Evolutionary conservation across 768 basidiomycete species (phyloP).

Genomic region (Tricholoma sp.): DNA sequence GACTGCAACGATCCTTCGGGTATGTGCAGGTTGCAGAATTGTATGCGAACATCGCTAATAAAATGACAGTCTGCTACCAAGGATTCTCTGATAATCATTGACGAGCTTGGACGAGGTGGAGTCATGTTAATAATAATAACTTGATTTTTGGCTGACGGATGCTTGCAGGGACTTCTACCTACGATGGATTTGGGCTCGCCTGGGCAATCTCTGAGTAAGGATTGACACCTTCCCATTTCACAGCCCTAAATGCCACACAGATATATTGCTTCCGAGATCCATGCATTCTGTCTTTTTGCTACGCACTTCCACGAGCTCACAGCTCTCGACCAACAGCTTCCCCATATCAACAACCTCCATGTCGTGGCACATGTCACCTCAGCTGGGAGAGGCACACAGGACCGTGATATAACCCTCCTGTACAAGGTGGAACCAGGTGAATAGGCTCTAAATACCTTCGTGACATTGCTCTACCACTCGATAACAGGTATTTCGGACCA

Average conservation of each 20-base stretch:
- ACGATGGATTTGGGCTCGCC: conserved; percentile 95
- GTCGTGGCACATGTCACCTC: conserved; percentile 92
- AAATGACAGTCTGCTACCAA: conserved; percentile 73
- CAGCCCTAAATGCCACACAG: conserved; percentile 20
- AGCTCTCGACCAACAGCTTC: conserved; percentile 77
- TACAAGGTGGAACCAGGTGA: conserved; percentile 93
- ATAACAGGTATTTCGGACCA: conserved; percentile 83
- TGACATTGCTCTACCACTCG: background rate
- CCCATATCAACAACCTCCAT: conserved; percentile 90
- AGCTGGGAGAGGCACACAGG: conserved; percentile 59
- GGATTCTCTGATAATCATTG: conserved; percentile 94
- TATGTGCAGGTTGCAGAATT: conserved; percentile 25
- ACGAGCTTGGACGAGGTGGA: conserved; percentile 88
- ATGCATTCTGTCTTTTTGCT: conserved; percentile 93
- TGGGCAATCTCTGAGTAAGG: conserved; percentile 98
- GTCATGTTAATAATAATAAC: too few relatives aligned
- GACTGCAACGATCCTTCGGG: conserved; percentile 90
- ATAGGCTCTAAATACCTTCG: conserved; percentile 12
- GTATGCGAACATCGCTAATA: background rate
- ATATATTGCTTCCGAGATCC: conserved; percentile 88
- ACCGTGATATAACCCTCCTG: conserved; percentile 81
- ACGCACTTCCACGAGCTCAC: conserved; percentile 99
- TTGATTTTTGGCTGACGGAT: background rate
- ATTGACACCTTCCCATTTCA: background rate
- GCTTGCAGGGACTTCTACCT: conserved; percentile 80